Evolutionary conservation across 169 alveolate genomes (phyloP).

Genomic region (Neospora caninum): DNA sequence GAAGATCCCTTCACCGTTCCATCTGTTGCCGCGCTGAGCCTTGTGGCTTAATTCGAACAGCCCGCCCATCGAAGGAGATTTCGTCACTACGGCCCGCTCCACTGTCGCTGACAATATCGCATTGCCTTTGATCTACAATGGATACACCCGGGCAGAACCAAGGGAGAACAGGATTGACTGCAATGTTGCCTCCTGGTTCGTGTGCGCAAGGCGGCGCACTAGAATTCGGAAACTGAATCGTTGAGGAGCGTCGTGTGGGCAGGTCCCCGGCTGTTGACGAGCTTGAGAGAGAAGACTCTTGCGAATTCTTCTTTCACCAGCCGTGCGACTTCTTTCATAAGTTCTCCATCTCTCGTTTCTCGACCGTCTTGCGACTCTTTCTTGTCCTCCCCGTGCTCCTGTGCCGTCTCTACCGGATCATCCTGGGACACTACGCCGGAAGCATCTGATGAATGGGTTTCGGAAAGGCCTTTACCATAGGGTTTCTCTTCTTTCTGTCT

Average conservation of each 20-base stretch:
- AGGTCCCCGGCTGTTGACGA: background rate
- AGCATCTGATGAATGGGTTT: background rate
- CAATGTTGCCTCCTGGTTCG: too few species aligned
- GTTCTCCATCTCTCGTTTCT: background rate
- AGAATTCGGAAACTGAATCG: background rate
- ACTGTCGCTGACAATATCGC: too few species aligned
- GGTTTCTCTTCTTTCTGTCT: background rate
- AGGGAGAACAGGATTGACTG: too few species aligned
- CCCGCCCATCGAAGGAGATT: too few species aligned
- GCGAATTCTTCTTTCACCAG: slow-evolving; percentile 5
- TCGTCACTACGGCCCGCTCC: too few species aligned
- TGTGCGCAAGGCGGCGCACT: background rate
- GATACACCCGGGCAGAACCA: too few species aligned
- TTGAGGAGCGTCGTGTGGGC: background rate
- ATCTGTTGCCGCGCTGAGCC: too few species aligned
- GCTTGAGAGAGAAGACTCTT: background rate
- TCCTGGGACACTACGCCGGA: background rate
- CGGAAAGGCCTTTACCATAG: background rate
- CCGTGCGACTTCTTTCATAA: background rate
- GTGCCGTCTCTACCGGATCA: background rate
- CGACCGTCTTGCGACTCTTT: background rate
- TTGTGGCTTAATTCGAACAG: too few species aligned
- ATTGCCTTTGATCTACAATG: too few species aligned
- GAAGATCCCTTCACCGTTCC: too few species aligned
- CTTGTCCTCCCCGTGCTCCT: background rate